phyloP scores from a whole-genome alignment of 2,329 filamentous ascomycete species.

The Xylariaceae sp. region DNA sequence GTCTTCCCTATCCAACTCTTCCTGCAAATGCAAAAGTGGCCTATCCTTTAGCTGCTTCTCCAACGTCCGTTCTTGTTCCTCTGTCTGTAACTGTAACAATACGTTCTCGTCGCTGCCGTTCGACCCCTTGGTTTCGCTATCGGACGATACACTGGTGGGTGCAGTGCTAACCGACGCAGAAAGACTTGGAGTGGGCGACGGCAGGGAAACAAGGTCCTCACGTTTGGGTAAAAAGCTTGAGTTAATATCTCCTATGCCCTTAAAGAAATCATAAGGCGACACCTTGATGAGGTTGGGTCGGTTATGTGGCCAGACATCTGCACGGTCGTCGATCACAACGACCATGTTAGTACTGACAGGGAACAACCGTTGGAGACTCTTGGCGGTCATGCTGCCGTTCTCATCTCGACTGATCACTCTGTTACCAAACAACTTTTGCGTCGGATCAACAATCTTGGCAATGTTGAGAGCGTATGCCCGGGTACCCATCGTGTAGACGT shows the following conservation, averaged over 20 bases:
- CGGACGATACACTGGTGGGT: slow-evolving; percentile 10
- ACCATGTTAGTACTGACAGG: slow-evolving; percentile 99
- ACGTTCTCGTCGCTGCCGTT: slow-evolving; percentile 29
- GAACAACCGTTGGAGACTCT: slow-evolving; percentile 85
- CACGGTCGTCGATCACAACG: slow-evolving; percentile 94
- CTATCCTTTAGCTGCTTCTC: slow-evolving; percentile 85
- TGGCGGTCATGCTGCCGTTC: slow-evolving; percentile 86
- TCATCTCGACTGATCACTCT: slow-evolving; percentile 95
- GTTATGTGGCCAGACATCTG: slow-evolving; percentile 91
- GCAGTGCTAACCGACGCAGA: slow-evolving; percentile 18
- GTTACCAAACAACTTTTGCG: slow-evolving; percentile 84
- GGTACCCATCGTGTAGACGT: slow-evolving; percentile 99
- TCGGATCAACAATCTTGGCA: slow-evolving; percentile 86
- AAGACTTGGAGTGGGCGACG: slow-evolving; percentile 21
- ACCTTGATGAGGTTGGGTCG: slow-evolving; percentile 92
- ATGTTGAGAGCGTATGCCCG: slow-evolving; percentile 92
- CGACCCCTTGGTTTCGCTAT: slow-evolving; percentile 23
- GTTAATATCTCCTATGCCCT: slow-evolving; percentile 97
- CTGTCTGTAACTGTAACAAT: slow-evolving; percentile 67
- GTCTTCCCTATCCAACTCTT: slow-evolving; percentile 81
- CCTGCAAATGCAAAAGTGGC: slow-evolving; percentile 86
- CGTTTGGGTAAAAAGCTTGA: slow-evolving; percentile 90
- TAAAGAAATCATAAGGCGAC: slow-evolving; percentile 93
- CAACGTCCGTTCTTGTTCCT: slow-evolving; percentile 81
- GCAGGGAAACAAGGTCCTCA: slow-evolving; percentile 44